These are phyloP conservation scores for Pseudonitzschia multiseries DNA, from an alignment of 108 stramenopile species.

Conservation along the genomic window DNA sequence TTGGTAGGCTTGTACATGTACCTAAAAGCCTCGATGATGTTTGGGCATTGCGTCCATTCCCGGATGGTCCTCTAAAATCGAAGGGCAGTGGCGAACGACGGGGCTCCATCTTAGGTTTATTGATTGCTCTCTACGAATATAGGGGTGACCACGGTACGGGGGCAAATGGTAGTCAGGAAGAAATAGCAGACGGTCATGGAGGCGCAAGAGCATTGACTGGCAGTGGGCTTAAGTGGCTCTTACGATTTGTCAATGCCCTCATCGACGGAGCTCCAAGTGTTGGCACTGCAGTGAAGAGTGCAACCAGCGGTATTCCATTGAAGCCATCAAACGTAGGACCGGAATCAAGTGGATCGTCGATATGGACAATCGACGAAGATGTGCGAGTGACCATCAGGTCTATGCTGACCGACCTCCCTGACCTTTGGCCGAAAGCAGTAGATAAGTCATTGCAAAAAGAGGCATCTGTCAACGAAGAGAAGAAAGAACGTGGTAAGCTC, in stretches of 20 bases:
- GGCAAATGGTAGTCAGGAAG: conserved; percentile 34
- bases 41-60: conserved; percentile 74
- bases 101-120: conserved; percentile 79
- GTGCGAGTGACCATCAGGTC: conserved; percentile 48
- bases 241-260: conserved; percentile 81
- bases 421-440: conserved; percentile 73
- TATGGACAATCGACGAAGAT: conserved; percentile 51
- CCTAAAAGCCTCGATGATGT: conserved; percentile 71
- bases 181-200: conserved; percentile 62
- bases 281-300: conserved; percentile 60
- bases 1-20: conserved; percentile 65
- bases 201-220: conserved; percentile 74
- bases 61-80: conserved; percentile 73
- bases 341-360: conserved; percentile 19
- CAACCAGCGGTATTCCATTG: conserved; percentile 61
- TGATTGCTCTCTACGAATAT: conserved; percentile 88
- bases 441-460: conserved; percentile 36
- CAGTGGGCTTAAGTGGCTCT: conserved; percentile 83
- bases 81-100: conserved; percentile 75
- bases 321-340: conserved; percentile 21
- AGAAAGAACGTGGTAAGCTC: conserved; percentile 73
- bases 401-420: conserved; percentile 73
- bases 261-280: conserved; percentile 79
- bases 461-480: conserved; percentile 47
- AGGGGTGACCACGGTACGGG: conserved; percentile 61